phyloP scores from a whole-genome alignment of 345 rosid genomes.

The Rhodomyrtus tomentosa region DNA sequence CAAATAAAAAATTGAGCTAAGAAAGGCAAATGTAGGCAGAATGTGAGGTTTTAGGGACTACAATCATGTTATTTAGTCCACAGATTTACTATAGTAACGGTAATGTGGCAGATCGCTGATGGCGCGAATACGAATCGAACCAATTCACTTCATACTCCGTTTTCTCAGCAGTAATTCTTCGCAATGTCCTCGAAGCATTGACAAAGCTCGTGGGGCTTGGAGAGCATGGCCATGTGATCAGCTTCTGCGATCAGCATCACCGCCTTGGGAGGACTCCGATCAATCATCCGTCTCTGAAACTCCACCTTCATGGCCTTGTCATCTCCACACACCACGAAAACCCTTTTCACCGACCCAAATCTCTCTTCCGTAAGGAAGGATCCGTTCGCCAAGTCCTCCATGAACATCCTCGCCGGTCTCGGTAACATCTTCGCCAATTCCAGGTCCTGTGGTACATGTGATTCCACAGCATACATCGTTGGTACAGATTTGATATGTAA shows the following conservation, averaged over 20 bases:
- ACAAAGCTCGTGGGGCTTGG: constrained; percentile 6
- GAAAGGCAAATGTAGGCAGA: not conserved
- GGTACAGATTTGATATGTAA: not conserved
- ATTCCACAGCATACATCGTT: not conserved
- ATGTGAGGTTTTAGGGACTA: not conserved
- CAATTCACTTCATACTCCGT: not conserved
- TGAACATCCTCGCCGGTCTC: constrained; percentile 14
- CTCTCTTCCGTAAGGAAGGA: constrained; percentile 14
- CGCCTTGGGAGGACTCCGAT: constrained; percentile 1
- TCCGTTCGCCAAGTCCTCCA: constrained; percentile 9
- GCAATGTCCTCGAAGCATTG: constrained; percentile 6
- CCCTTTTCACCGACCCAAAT: constrained; percentile 4
- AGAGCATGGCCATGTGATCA: constrained; percentile 26
- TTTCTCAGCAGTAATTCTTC: not conserved
- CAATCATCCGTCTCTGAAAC: constrained; percentile 15
- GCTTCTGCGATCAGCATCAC: constrained; percentile 5
- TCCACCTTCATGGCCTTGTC: constrained; percentile 17
- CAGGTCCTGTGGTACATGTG: constrained; percentile 13
- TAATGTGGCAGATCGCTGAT: not conserved
- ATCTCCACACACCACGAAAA: constrained; percentile 13
- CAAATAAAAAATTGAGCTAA: not conserved
- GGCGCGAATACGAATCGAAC: not conserved
- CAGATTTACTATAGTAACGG: not conserved
- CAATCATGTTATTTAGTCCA: not conserved
- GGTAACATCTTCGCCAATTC: constrained; percentile 17